phyloP scores from a whole-genome alignment of 2,329 filamentous ascomycete genomes.

The Claviceps spartinae region DNA sequence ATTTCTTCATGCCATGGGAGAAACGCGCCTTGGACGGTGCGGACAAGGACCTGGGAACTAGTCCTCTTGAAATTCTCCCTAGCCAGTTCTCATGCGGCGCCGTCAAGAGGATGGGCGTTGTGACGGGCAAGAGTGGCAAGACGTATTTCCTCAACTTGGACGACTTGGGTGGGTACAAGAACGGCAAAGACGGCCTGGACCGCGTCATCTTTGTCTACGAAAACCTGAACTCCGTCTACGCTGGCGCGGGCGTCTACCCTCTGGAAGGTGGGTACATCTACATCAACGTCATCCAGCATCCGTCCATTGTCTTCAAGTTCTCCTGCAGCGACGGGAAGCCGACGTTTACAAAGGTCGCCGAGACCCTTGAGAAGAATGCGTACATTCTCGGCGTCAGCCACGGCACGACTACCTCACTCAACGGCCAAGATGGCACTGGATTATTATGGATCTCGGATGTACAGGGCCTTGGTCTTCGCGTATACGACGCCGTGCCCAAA shows the following conservation, averaged over 20 bases:
- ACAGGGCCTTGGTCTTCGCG: conserved; percentile 35
- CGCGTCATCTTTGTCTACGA: conserved; percentile 31
- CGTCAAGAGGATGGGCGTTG: conserved; percentile 32
- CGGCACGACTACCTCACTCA: conserved; percentile 40
- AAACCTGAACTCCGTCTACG: conserved; percentile 31
- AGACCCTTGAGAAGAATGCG: conserved; percentile 34
- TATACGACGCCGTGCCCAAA: conserved; percentile 38
- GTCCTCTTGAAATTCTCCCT: conserved; percentile 29
- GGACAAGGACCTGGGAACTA: conserved; percentile 36
- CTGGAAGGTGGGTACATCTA: conserved; percentile 35
- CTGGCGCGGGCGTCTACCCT: conserved; percentile 33
- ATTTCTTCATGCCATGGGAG: conserved; percentile 43
- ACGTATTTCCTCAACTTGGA: conserved; percentile 30
- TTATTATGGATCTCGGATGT: conserved; percentile 44
- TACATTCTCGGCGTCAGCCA: conserved; percentile 42
- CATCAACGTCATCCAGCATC: conserved; percentile 38
- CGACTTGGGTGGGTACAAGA: conserved; percentile 26
- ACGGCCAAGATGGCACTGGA: conserved; percentile 38
- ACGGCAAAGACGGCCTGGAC: conserved; percentile 22
- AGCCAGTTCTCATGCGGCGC: conserved; percentile 28
- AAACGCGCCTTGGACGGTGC: conserved; percentile 35
- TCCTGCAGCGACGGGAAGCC: conserved; percentile 36
- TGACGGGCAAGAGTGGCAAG: conserved; percentile 37
- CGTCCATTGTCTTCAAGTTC: conserved; percentile 45
- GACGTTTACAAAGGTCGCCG: conserved; percentile 38